phyloP scores from a whole-genome alignment of 768 basidiomycete species.

The Inosperma sp. region DNA sequence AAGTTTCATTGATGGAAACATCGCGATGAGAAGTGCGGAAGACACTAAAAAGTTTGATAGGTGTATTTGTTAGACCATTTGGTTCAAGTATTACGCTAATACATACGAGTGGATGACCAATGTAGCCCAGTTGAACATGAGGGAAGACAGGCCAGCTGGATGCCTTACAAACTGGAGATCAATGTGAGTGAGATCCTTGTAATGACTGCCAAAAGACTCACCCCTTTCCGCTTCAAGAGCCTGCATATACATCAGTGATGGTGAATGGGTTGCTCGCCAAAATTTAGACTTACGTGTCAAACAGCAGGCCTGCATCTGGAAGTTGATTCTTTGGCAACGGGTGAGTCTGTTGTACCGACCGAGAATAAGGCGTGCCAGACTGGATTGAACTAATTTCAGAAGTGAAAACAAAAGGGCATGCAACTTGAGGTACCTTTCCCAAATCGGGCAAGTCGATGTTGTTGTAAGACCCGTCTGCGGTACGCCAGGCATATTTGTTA shows the following conservation, averaged over 20 bases:
- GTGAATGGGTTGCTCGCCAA: neutral
- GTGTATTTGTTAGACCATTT: neutral
- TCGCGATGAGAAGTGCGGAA: conserved; percentile 77
- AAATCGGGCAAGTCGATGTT: conserved; percentile 65
- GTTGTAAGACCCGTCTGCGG: conserved; percentile 75
- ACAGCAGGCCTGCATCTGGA: conserved; percentile 76
- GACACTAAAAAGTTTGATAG: conserved; percentile 40
- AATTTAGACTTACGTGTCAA: conserved; percentile 53
- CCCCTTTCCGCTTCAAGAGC: conserved; percentile 67
- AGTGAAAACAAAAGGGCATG: neutral
- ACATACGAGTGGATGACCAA: conserved; percentile 71
- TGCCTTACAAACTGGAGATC: conserved; percentile 59
- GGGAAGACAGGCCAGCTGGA: conserved; percentile 70
- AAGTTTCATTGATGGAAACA: conserved; percentile 73
- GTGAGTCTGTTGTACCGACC: conserved; percentile 70
- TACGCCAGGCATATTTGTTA: conserved; percentile 57
- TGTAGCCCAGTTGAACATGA: conserved; percentile 81
- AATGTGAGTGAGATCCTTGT: conserved; percentile 10
- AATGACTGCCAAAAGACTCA: conserved; percentile 23
- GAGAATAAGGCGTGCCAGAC: conserved; percentile 75
- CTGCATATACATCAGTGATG: conserved; percentile 18
- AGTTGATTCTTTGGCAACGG: conserved; percentile 63
- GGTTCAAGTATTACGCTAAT: neutral
- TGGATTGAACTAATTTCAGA: conserved; percentile 13
- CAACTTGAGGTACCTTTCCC: conserved; percentile 47